These are phyloP conservation scores for Alternaria consortialis DNA, from an alignment of 2,329 filamentous ascomycete species.

Conservation along the genomic window DNA sequence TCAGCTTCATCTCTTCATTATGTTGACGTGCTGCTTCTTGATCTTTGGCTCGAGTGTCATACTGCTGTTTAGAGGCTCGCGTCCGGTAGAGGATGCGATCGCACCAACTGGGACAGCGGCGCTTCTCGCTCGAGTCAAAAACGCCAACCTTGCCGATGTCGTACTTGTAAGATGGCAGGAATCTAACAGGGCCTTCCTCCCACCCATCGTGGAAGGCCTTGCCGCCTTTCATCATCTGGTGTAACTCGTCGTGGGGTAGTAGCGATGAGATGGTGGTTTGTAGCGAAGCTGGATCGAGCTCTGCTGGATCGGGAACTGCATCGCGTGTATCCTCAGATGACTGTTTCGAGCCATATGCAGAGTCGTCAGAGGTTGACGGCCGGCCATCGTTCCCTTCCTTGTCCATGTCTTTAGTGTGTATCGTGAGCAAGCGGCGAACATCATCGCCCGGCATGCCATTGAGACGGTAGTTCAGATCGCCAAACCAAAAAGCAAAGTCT, in stretches of 20 bases:
- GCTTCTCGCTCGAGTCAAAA: conserved; percentile 96
- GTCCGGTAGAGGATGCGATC: conserved; percentile 91
- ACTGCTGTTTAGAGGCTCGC: conserved; percentile 71
- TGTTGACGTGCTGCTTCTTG: conserved; percentile 72
- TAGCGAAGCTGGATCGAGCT: conserved; percentile 82
- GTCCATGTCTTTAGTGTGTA: conserved; percentile 80
- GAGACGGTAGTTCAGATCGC: conserved; percentile 93
- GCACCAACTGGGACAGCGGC: conserved; percentile 93
- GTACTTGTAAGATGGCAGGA: conserved; percentile 97
- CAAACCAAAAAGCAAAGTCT: conserved; percentile 95
- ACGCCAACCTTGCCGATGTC: conserved; percentile 91
- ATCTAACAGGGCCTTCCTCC: conserved; percentile 86
- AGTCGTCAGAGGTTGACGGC: conserved; percentile 32
- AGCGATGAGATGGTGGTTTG: conserved; percentile 89
- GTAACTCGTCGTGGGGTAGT: conserved; percentile 88
- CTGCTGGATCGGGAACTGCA: conserved; percentile 49
- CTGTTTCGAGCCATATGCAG: conserved; percentile 26
- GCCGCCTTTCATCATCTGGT: conserved; percentile 73
- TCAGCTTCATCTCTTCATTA: conserved; percentile 85
- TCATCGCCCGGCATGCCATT: conserved; percentile 90
- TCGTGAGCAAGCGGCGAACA: conserved; percentile 81
- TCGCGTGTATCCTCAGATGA: conserved; percentile 29
- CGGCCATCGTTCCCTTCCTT: conserved; percentile 15
- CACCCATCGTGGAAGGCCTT: conserved; percentile 91
- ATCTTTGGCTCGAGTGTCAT: conserved; percentile 70